Evolutionary conservation across 352 stramenopile genomes (phyloP), one percentile per base, ranked within the genome.

Genomic region (Pythium brachiatum): DNA sequence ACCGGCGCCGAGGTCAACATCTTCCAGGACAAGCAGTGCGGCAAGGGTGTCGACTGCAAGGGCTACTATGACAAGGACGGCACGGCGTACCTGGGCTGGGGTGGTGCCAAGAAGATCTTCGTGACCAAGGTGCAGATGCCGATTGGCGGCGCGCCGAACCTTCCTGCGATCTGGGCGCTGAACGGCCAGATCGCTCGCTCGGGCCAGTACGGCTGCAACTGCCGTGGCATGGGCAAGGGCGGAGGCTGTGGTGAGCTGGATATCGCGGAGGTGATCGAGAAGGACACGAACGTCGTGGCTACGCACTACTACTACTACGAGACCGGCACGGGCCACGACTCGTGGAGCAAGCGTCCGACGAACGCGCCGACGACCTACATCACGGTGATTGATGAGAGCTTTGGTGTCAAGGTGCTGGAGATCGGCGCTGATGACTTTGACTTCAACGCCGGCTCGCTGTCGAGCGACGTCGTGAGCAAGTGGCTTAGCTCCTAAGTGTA

Each of bases 271-370:
- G 81, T 89, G 41, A 63, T 93, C 18, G 68, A 78, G 57, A 87
- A 83, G 59, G 78, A 89, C 67, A 67, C 67, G 47, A 82, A 34
- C 66, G 69, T 73, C 44, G 58, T 89, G n/a, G 76, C 83, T 29
- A 91, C 81, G 23, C 83, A 93, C 79, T 91, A 86, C 70, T 93
- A 93, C 79, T 86, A 84, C 66, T 89, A 89, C 71, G 71, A 90
- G 25, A 79, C 72, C 58, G 69, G 54, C 53, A 68, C 81, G 16
- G 81, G 81, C 52, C 77, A 89, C 66, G 83, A 93, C 66, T 69
- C 75, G 62, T 90, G 81, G 57, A 59, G 60, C 60, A 74, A 72
- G 57, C 83, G 83, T 25, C 81, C 83, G 7, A 67, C 59, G 8
- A 68, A 79, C 26, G 67, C 59, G 26, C 72, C 81, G 4, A 53